These are phyloP conservation scores for Trebouxia sp. DNA, from an alignment of 139 green algal species.

Conservation along the genomic window DNA sequence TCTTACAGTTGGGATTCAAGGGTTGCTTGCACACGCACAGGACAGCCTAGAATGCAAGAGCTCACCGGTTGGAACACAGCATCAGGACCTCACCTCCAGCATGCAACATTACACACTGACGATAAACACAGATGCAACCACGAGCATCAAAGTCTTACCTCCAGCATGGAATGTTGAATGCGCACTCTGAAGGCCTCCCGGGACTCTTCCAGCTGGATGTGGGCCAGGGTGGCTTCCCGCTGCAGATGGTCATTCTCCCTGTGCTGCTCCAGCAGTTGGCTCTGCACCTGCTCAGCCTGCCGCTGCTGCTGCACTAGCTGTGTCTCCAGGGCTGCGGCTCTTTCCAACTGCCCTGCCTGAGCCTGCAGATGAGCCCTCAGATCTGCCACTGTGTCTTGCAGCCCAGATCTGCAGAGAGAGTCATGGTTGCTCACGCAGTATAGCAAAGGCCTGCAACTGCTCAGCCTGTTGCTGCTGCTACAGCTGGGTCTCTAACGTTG, in stretches of 20 bases:
- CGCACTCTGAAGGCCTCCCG: constrained; percentile 23
- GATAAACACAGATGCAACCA: no score
- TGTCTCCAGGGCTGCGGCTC: constrained; percentile 6
- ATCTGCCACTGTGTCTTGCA: constrained; percentile 29
- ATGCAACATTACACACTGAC: no score
- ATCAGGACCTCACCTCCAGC: not conserved
- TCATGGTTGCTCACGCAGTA: constrained; percentile 38
- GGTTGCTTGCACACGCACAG: no score
- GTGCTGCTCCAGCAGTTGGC: constrained; percentile 40
- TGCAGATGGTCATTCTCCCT: constrained; percentile 36
- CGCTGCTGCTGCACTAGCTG: not conserved
- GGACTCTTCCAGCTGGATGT: constrained; percentile 25
- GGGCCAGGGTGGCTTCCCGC: constrained; percentile 6
- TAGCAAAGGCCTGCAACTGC: constrained; percentile 30
- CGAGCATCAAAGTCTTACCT: not conserved
- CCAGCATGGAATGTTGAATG: not conserved
- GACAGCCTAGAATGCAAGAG: no score
- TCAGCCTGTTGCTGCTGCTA: constrained; percentile 25
- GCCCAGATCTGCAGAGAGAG: constrained; percentile 21
- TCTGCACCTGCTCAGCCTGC: constrained; percentile 35
- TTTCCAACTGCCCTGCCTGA: constrained; percentile 16
- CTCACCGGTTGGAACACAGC: no score
- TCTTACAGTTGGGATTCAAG: no score
- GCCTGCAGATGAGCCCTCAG: not conserved
- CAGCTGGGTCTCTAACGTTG: not conserved